Evolutionary conservation across 495 filamentous ascomycete genomes (phyloP), one percentile per base, ranked within the genome.

Genomic region (Rostrohypoxylon terebratum): DNA sequence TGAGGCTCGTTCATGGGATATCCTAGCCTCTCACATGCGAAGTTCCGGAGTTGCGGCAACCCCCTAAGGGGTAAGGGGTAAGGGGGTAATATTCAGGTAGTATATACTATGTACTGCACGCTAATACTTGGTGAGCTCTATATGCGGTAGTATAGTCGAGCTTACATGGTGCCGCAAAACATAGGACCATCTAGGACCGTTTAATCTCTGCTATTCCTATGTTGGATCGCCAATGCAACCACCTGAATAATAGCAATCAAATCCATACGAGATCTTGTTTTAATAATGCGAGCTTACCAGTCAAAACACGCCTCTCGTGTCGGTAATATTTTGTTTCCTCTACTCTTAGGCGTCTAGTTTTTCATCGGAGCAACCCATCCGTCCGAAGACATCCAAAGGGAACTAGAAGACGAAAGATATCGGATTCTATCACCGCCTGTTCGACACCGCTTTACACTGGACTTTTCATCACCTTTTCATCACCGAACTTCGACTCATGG

Each of bases 181-280:
- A 28, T 28, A 3, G 28, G 28, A 28, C 6, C 28, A 28, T 28
- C 28, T 28, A 28, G 54, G 51, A 25, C 40, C 65, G 62, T 48
- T 45, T 59, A 73, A 68, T 73, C 64, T 73, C 70, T 59, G 28
- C 55, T 21, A 50, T 63, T 20, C 40, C 63, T 59, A 63, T 51
- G 54, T 54, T 59, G 69, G 64, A 68, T 73, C 60, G 59, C 40
- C 53, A 48, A 72, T 60, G 59, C 64, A 68, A 54, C 65, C 36
- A 36, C 28, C 23, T 23, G 50, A 8, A 44, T 54, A 8, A 44
- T 54, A 57, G 48, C 59, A 73, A 69, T 73, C 60, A 73, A 68
- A 73, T 68, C 1, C 59, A 73, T 68, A 73, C 70, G 70, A 73
- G 70, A 65, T 68, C 45, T 65, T 51, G 57, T 45, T 45, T 73